phyloP scores from a whole-genome alignment of 805 yeast species.

The Sungouiella blattae region DNA sequence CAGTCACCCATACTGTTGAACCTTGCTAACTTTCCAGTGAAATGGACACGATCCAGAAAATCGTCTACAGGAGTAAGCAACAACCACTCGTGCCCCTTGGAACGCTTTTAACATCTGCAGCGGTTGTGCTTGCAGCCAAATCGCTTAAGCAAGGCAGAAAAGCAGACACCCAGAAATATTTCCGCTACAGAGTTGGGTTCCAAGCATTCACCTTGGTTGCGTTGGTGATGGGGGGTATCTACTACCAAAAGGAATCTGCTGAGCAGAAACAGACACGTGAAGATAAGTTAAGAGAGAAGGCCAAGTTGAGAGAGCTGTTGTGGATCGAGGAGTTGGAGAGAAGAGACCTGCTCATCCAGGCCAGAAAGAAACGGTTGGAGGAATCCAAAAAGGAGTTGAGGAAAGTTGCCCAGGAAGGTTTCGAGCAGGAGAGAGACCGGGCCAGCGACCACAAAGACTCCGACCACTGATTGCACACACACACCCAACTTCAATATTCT shows the following conservation, averaged over 20 bases:
- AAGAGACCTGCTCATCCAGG: slow-evolving; percentile 70
- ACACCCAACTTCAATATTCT: too few relatives aligned
- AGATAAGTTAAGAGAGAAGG: slow-evolving; percentile 68
- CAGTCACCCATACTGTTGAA: slow-evolving; percentile 12
- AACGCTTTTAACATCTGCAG: slow-evolving; percentile 71
- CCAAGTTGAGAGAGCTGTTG: slow-evolving; percentile 75
- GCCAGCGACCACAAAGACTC: background rate
- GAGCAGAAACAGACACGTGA: slow-evolving; percentile 45
- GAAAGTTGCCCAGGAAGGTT: slow-evolving; percentile 33
- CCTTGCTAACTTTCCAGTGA: too few relatives aligned
- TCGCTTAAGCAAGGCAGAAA: slow-evolving; percentile 72
- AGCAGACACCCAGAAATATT: slow-evolving; percentile 76
- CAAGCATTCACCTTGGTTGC: slow-evolving; percentile 85
- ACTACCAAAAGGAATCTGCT: slow-evolving; percentile 53
- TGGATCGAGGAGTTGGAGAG: slow-evolving; percentile 92
- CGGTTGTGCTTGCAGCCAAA: slow-evolving; percentile 74
- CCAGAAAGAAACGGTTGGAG: slow-evolving; percentile 66
- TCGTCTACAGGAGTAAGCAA: slow-evolving; percentile 63
- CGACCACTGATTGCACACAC: too few relatives aligned
- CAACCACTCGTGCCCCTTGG: slow-evolving; percentile 92
- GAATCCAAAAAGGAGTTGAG: slow-evolving; percentile 40
- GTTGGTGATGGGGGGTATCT: slow-evolving; percentile 72
- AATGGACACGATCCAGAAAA: slow-evolving; percentile 49
- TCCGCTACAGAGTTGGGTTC: slow-evolving; percentile 83
- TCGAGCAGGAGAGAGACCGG: slow-evolving; percentile 20